Percentiles rank a stretch among this genome's conserved stretches.
phyloP scores from a whole-genome alignment of 331 rosid species.

The Rosa hybrid region DNA sequence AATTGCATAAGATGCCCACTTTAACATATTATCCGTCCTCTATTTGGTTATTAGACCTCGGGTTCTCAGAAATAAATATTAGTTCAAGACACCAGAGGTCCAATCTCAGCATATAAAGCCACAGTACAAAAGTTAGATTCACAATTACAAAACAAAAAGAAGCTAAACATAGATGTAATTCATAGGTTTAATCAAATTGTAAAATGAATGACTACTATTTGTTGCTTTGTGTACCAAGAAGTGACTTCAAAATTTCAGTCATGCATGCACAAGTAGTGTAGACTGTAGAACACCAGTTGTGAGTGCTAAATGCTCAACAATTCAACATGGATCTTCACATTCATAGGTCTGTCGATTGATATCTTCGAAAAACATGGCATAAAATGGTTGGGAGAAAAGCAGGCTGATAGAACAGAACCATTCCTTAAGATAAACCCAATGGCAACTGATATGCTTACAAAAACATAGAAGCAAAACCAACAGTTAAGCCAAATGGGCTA shows the following conservation, averaged over 20 bases:
- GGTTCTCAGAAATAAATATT: not conserved
- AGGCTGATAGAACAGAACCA: not conserved
- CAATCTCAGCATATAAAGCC: not conserved
- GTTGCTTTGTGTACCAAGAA: not conserved
- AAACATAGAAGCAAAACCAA: constrained; percentile 1
- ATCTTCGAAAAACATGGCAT: not conserved
- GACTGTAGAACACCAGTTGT: not conserved
- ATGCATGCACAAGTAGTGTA: not conserved
- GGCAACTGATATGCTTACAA: constrained; percentile 10
- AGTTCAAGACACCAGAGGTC: not conserved
- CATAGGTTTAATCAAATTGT: not conserved
- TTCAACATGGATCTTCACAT: not conserved
- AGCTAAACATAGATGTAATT: not conserved
- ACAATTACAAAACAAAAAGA: not conserved
- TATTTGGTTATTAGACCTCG: not conserved
- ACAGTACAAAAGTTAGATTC: not conserved
- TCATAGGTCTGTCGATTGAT: not conserved
- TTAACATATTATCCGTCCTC: not conserved
- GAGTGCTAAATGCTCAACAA: not conserved
- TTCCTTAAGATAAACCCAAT: constrained; percentile 4
- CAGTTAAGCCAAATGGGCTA: not conserved
- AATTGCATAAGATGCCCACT: constrained; percentile 3
- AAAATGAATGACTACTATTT: no score
- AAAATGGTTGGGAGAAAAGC: not conserved
- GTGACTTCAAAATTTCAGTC: not conserved